Evolutionary conservation across 345 rosid species (phyloP), one percentile per base, ranked within the genome.

Genomic region (Salix koriyanagi): DNA sequence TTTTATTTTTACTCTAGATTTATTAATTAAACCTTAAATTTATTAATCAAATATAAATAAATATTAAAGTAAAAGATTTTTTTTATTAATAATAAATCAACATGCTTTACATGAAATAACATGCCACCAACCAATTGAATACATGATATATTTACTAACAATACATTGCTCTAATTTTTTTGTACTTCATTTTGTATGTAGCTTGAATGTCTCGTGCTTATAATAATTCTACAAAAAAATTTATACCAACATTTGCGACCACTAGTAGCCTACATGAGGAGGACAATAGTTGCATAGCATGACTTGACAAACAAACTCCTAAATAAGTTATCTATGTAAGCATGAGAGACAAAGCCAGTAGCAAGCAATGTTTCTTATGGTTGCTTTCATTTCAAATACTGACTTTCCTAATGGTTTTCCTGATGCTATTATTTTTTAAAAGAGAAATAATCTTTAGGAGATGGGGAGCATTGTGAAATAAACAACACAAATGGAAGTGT

Each of bases 391-490:
- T 32, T 4, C 34, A 32, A 76, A 82, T n/a, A 80, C 75, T 2
- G 79, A 80, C 6, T 75, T 72, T 11, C 11, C 2, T 39, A 10
- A 39, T 39, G 42, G 34, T 32, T 32, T 25, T 32, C 74, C 61
- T 30, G 15, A 23, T 16, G 71, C 76, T 28, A 19, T 6, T 6
- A 41, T 14, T 79, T 54, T 50, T 75, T 85, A 19, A 23, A 16
- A n/a, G 76, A 77, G 21, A 56, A 32, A 32, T 32, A 32, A 32
- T 32, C 14, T 2, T 26, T 80, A 5, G 77, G 50, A n/a, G 77
- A 80, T 54, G 76, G 76, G 65, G 82, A 79, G 73, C 74, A 73
- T 85, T 32, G 76, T 80, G 54, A 75, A 85, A 73, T 85, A 82
- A 84, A 84, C 81, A 36, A 81, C 84, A 2, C 85, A 82, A 42